Percentiles rank a stretch among this genome's conserved stretches.
phyloP scores from a whole-genome alignment of 768 basidiomycete species.

The Mycena alexandri region DNA sequence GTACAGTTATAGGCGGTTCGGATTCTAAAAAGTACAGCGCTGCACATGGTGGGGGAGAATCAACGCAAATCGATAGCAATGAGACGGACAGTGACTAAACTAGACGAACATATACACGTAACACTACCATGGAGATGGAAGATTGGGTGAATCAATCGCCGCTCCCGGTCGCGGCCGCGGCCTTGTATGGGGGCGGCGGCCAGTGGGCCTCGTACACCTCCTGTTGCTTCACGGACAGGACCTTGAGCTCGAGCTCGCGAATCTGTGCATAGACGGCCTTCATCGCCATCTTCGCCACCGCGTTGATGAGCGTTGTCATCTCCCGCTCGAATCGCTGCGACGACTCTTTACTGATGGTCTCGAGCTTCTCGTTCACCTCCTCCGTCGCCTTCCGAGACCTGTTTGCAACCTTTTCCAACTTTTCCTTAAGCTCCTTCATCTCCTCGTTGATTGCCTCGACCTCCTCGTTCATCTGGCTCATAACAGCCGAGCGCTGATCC shows the following conservation, averaged over 20 bases:
- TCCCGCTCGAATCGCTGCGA: slow-evolving; percentile 18
- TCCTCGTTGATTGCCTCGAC: slow-evolving; percentile 20
- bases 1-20: too few relatives aligned
- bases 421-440: slow-evolving; percentile 10
- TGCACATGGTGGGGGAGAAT: too few relatives aligned
- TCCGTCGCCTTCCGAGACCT: slow-evolving; percentile 8
- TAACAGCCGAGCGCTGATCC: slow-evolving; percentile 11
- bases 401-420: slow-evolving; percentile 8
- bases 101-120: neutral
- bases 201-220: slow-evolving; percentile 9
- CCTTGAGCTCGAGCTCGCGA: slow-evolving; percentile 19
- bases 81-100: slow-evolving; percentile 13
- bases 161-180: neutral
- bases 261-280: slow-evolving; percentile 19
- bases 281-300: slow-evolving; percentile 14
- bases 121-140: slow-evolving; percentile 7
- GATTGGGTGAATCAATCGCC: neutral
- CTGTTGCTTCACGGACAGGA: slow-evolving; percentile 20
- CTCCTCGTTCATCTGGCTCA: slow-evolving; percentile 22
- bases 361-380: slow-evolving; percentile 19
- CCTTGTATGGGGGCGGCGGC: slow-evolving; percentile 9
- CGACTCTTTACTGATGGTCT: slow-evolving; percentile 16
- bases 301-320: slow-evolving; percentile 18
- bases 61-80: slow-evolving; percentile 15
- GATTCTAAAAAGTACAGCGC: too few relatives aligned